These are phyloP conservation scores for Vitis cinerea DNA, from an alignment of 164 flowering plant genomes.

Conservation along the genomic window DNA sequence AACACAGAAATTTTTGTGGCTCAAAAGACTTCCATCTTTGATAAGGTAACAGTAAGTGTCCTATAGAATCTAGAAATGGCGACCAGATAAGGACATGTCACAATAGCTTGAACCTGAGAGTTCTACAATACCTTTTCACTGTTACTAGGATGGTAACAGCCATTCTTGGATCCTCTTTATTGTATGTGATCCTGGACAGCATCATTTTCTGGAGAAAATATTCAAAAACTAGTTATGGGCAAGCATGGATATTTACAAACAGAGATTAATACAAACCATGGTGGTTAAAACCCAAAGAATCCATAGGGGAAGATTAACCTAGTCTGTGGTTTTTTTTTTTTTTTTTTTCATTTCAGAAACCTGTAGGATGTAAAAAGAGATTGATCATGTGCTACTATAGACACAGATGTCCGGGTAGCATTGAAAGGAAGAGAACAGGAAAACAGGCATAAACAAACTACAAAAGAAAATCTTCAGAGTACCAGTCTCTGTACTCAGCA, in stretches of 20 bases:
- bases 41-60: too few species aligned
- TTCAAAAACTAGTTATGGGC: neutral
- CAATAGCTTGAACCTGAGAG: too few species aligned
- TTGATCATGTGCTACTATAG: conserved; percentile 2
- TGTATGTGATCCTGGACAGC: neutral
- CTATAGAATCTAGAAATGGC: too few species aligned
- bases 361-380: conserved; percentile 2
- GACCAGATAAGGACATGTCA: too few species aligned
- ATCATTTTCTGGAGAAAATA: neutral
- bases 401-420: conserved; percentile 8
- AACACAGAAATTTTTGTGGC: too few species aligned
- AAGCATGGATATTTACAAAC: neutral
- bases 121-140: too few species aligned
- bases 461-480: neutral
- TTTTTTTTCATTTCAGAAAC: neutral
- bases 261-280: neutral
- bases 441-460: conserved; percentile 7
- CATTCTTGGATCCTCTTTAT: too few species aligned
- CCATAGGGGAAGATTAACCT: neutral
- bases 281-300: neutral
- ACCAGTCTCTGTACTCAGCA: too few species aligned
- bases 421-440: neutral
- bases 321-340: neutral
- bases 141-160: too few species aligned
- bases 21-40: too few species aligned